phyloP scores from a whole-genome alignment of 148 eudicot genomes.

The Pouteria glomerata region DNA sequence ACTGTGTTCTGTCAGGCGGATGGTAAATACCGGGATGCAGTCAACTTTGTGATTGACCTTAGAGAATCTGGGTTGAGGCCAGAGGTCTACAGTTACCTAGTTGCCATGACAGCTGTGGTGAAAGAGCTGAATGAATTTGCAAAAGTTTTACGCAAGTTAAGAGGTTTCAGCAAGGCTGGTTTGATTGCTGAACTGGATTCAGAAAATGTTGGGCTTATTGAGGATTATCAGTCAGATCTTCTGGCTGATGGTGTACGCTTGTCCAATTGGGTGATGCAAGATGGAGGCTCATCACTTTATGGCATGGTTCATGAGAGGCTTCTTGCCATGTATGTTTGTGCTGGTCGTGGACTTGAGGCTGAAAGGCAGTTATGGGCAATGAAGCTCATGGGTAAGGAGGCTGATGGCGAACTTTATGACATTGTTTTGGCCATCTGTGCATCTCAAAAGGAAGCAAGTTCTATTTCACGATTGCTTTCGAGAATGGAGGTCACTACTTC shows the following conservation, averaged over 20 bases:
- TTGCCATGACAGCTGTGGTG: conserved; percentile 86
- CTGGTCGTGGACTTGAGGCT: conserved; percentile 74
- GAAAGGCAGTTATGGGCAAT: conserved; percentile 78
- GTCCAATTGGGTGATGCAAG: conserved; percentile 59
- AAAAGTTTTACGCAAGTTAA: conserved; percentile 73
- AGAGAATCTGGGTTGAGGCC: conserved; percentile 64
- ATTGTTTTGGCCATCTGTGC: conserved; percentile 88
- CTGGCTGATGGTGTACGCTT: conserved; percentile 53
- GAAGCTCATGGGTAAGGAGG: conserved; percentile 58
- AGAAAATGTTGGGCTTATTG: conserved; percentile 45
- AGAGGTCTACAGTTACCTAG: conserved; percentile 74
- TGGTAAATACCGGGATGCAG: conserved; percentile 72
- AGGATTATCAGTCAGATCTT: conserved; percentile 58
- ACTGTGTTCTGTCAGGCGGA: conserved; percentile 46
- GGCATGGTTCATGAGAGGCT: conserved; percentile 69
- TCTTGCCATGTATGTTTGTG: conserved; percentile 84
- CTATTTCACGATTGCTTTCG: conserved; percentile 61
- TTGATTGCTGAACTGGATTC: conserved; percentile 44
- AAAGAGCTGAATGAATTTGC: conserved; percentile 75
- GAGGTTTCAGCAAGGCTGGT: conserved; percentile 56
- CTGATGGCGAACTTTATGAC: conserved; percentile 68
- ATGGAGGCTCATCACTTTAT: conserved; percentile 48
- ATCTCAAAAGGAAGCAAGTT: conserved; percentile 43
- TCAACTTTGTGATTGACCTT: conserved; percentile 58
- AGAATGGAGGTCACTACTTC: conserved; percentile 59